These are phyloP conservation scores for Pythium coloratum DNA, from an alignment of 352 stramenopile genomes.

Conservation along the genomic window DNA sequence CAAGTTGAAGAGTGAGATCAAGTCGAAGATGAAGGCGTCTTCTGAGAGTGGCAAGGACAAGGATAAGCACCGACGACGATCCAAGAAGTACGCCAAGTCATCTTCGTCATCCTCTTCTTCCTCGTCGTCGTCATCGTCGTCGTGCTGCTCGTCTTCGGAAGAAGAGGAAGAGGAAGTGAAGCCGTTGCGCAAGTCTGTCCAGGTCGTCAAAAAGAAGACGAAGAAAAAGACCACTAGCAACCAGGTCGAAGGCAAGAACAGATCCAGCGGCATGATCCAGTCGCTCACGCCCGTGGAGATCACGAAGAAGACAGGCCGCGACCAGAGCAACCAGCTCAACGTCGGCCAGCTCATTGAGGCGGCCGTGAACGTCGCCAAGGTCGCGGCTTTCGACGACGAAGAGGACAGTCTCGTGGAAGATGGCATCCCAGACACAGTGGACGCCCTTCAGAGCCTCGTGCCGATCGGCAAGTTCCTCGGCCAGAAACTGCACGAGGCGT, in stretches of 20 bases:
- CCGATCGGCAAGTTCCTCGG: constrained; percentile 26
- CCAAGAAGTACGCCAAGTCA: constrained; percentile 14
- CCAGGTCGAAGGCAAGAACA: not conserved
- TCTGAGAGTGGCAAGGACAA: not conserved
- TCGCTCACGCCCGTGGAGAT: constrained; percentile 21
- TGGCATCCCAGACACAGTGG: constrained; percentile 5
- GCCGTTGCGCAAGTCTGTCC: constrained; percentile 4
- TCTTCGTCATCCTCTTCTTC: constrained; percentile 7
- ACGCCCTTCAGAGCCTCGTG: constrained; percentile 22
- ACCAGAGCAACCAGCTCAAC: constrained; percentile 6
- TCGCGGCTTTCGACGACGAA: constrained; percentile 10
- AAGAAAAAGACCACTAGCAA: constrained; percentile 8
- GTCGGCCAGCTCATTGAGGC: constrained; percentile 19
- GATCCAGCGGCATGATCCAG: constrained; percentile 11
- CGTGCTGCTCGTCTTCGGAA: constrained; percentile 12
- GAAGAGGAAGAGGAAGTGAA: constrained; percentile 18
- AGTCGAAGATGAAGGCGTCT: not conserved
- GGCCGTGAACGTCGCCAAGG: constrained; percentile 11
- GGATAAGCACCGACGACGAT: not conserved
- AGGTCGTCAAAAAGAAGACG: constrained; percentile 10
- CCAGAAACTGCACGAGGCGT: constrained; percentile 25
- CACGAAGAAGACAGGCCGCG: constrained; percentile 15
- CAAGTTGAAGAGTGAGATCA: not conserved
- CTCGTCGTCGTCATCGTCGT: constrained; percentile 16
- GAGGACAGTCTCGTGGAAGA: constrained; percentile 11